These are phyloP conservation scores for Candida sp. DNA, from an alignment of 1,139 yeast species.

Conservation along the genomic window DNA sequence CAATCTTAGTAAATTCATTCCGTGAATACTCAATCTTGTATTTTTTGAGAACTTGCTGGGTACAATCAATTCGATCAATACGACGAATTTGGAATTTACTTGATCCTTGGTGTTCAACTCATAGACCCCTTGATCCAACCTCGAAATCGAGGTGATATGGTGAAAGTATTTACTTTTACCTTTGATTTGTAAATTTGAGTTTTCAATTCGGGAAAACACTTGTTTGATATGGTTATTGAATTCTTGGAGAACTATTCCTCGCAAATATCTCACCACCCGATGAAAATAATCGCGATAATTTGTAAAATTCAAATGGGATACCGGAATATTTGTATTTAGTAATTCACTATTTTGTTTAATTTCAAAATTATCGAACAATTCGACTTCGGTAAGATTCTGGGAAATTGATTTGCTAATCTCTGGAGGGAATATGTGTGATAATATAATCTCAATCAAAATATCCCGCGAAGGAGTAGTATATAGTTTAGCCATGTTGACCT, in stretches of 20 bases:
- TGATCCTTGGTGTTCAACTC: slow-evolving; percentile 4
- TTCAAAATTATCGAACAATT: slow-evolving; percentile 1
- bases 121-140: slow-evolving; percentile 2
- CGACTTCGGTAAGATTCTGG: neutral
- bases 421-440: neutral
- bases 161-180: slow-evolving; percentile 31
- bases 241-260: neutral
- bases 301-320: neutral
- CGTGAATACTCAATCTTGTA: slow-evolving; percentile 20
- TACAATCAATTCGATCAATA: slow-evolving; percentile 22
- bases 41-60: slow-evolving; percentile 27
- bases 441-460: neutral
- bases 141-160: slow-evolving; percentile 8
- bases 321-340: neutral
- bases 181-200: slow-evolving; percentile 15
- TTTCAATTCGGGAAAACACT: slow-evolving; percentile 18
- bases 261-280: slow-evolving; percentile 1
- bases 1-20: slow-evolving; percentile 16
- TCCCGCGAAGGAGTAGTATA: neutral
- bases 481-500: neutral
- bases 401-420: neutral
- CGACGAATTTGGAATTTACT: slow-evolving; percentile 7
- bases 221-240: slow-evolving; percentile 14
- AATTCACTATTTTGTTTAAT: neutral
- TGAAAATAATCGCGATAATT: slow-evolving; percentile 1